Conservation (phyloP, 139 green algal species). For the Auxenochlorella protothecoides region DNA sequence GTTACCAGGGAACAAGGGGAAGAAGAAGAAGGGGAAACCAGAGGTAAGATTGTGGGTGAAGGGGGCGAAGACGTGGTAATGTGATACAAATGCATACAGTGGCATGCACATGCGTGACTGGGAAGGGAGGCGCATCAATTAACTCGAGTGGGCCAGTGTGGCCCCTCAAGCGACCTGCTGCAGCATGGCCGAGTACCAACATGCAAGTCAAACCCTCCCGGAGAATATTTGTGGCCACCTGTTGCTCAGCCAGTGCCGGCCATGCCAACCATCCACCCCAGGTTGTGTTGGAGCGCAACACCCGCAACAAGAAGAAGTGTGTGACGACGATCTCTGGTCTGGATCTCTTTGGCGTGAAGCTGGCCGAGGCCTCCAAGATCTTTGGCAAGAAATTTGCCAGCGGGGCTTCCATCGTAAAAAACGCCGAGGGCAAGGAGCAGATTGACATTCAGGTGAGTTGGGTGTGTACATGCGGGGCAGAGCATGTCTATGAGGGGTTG, state of each 20-base stretch:
- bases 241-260: no score
- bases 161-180: no score
- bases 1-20: constrained; percentile 55
- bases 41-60: constrained; percentile 5
- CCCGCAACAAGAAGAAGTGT: constrained; percentile 89
- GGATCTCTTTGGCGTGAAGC: constrained; percentile 84
- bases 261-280: neutral
- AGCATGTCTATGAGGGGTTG: neutral
- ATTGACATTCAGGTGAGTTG: constrained; percentile 79
- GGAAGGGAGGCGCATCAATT: no score
- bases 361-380: constrained; percentile 83
- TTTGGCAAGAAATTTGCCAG: constrained; percentile 99
- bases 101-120: no score
- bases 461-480: neutral
- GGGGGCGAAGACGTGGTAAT: no score
- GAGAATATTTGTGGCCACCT: no score
- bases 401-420: constrained; percentile 83
- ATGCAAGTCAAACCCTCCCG: no score
- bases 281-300: constrained; percentile 60
- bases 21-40: constrained; percentile 65
- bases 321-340: constrained; percentile 84
- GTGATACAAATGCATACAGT: no score
- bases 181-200: no score
- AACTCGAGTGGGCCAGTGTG: no score
- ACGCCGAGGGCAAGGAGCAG: constrained; percentile 71